These are phyloP conservation scores for Rosa rugosa DNA, from an alignment of 306 rosid species.

Conservation along the genomic window DNA sequence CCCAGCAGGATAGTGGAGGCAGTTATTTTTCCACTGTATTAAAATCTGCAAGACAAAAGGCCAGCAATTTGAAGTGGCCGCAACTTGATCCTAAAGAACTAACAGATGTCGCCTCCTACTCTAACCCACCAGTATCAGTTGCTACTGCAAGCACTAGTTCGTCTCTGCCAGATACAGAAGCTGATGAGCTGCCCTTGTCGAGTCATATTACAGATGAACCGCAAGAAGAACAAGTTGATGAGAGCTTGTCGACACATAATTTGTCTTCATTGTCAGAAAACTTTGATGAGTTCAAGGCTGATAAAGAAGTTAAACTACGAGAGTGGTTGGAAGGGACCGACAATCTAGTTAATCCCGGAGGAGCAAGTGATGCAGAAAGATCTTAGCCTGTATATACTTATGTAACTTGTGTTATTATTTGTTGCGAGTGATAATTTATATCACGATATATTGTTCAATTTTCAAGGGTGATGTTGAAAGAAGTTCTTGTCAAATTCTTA, in stretches of 20 bases:
- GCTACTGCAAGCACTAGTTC: conserved; percentile 41
- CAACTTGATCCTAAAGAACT: conserved; percentile 46
- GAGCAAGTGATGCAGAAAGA: conserved; percentile 33
- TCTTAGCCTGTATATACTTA: conserved; percentile 32
- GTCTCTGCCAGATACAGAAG: conserved; percentile 49
- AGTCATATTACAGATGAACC: conserved; percentile 51
- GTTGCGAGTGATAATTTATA: background rate
- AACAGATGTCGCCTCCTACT: conserved; percentile 14
- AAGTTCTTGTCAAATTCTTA: background rate
- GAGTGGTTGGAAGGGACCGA: conserved; percentile 71
- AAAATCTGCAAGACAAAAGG: conserved; percentile 71
- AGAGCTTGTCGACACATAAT: conserved; percentile 27
- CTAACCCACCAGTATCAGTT: conserved; percentile 33
- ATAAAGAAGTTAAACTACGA: conserved; percentile 71
- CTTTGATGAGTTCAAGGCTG: conserved; percentile 68
- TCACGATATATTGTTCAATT: conserved; percentile 5
- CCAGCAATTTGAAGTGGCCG: conserved; percentile 60
- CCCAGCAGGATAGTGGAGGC: conserved; percentile 36
- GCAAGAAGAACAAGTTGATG: conserved; percentile 29
- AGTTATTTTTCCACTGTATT: conserved; percentile 61
- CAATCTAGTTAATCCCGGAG: conserved; percentile 25
- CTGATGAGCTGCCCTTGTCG: conserved; percentile 61
- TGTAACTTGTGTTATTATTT: conserved; percentile 21
- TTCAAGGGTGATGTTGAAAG: background rate
- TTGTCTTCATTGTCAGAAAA: conserved; percentile 45